phyloP scores from a whole-genome alignment of 805 yeast genomes.

The Yueomyces sp. region DNA sequence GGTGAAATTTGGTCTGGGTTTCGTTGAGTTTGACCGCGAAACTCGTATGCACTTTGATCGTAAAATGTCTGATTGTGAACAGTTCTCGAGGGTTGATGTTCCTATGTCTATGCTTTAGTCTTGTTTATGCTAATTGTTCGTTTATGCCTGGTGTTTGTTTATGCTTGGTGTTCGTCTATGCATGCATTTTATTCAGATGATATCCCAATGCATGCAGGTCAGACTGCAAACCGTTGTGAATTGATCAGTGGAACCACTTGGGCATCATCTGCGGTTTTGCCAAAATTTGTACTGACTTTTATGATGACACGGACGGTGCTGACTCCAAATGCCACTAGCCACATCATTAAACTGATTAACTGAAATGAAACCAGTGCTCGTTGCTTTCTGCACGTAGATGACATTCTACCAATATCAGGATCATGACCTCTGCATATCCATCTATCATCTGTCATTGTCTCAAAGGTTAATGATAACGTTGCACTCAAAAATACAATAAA shows the following conservation, averaged over 20 bases:
- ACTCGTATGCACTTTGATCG: too few relatives aligned
- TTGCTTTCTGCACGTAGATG: conserved; percentile 62
- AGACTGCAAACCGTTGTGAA: too few relatives aligned
- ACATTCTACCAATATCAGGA: conserved; percentile 16
- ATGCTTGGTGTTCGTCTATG: too few relatives aligned
- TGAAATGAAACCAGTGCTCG: conserved; percentile 66
- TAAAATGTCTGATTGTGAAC: too few relatives aligned
- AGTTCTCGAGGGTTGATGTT: too few relatives aligned
- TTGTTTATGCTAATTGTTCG: too few relatives aligned
- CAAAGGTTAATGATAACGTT: conserved; percentile 72
- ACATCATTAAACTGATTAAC: conserved; percentile 57
- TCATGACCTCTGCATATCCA: conserved; percentile 54
- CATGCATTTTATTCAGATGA: too few relatives aligned
- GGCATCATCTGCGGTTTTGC: not conserved
- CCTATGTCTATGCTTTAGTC: too few relatives aligned
- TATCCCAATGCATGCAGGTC: too few relatives aligned
- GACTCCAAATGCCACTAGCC: conserved; percentile 79
- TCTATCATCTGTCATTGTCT: conserved; percentile 61
- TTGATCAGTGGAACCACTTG: not conserved
- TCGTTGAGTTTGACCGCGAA: too few relatives aligned
- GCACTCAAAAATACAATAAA: conserved; percentile 86
- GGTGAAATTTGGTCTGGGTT: too few relatives aligned
- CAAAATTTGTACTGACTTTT: conserved; percentile 28
- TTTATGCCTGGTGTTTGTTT: too few relatives aligned
- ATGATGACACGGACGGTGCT: conserved; percentile 76